These are phyloP conservation scores for Diddensiella santjacobensis DNA, from an alignment of 805 yeast species.

Conservation along the genomic window DNA sequence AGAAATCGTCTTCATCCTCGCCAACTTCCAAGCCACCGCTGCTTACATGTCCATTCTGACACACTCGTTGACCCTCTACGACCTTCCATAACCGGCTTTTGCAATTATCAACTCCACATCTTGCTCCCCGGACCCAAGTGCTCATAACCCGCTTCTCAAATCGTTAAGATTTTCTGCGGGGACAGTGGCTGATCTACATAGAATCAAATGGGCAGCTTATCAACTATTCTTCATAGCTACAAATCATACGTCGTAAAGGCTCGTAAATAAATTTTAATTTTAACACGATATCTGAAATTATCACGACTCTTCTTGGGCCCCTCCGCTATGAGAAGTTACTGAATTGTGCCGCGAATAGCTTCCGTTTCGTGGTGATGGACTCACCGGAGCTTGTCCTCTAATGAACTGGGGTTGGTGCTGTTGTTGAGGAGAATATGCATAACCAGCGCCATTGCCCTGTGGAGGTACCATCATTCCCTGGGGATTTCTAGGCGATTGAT, in stretches of 20 bases:
- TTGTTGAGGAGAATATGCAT: constrained; percentile 8
- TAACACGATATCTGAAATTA: not conserved
- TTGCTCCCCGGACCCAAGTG: constrained; percentile 63
- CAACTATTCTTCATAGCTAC: not conserved
- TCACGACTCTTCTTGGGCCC: not conserved
- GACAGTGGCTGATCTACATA: too few species aligned
- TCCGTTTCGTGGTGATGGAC: not conserved
- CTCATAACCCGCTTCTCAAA: too few species aligned
- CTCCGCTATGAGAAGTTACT: not conserved
- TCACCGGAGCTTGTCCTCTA: too few species aligned
- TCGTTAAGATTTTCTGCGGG: too few species aligned
- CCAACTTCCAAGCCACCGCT: constrained; percentile 75
- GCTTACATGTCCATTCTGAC: constrained; percentile 87
- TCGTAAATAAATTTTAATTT: not conserved
- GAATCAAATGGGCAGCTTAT: too few species aligned
- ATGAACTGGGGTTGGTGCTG: not conserved
- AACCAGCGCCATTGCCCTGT: constrained; percentile 3
- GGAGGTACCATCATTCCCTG: constrained; percentile 12
- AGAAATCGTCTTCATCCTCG: constrained; percentile 71
- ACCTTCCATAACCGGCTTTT: constrained; percentile 69
- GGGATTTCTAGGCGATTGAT: constrained; percentile 4
- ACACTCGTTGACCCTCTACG: constrained; percentile 73
- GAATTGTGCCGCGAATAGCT: constrained; percentile 3
- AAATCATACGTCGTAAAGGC: not conserved
- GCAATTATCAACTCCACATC: constrained; percentile 90